A percentile compares a stretch with the other conserved stretches of the same genome.
phyloP scores from a whole-genome alignment of 208 protist genomes.

The Leishmania guyanensis region DNA sequence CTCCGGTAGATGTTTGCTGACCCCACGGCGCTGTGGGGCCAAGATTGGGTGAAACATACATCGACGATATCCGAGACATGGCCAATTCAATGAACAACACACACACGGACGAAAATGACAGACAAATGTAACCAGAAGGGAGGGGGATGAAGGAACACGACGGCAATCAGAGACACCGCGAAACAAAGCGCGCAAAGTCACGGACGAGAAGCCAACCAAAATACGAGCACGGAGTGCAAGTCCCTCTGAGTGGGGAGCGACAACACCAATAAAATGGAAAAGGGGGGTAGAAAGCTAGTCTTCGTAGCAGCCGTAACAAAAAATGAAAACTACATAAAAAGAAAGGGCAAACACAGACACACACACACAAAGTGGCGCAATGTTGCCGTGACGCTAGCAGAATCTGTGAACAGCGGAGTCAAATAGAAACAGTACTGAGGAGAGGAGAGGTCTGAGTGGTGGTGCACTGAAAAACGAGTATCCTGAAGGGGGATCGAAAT shows the following conservation, averaged over 20 bases:
- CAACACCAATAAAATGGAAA: background rate
- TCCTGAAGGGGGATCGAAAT: background rate
- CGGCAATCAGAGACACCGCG: background rate
- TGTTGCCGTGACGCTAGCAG: background rate
- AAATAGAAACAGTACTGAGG: background rate
- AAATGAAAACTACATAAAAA: background rate
- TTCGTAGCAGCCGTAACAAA: background rate
- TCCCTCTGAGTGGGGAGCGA: background rate
- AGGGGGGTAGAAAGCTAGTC: background rate
- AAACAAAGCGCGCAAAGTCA: background rate
- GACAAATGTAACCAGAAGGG: background rate
- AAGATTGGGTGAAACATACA: conserved; percentile 67
- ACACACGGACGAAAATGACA: background rate
- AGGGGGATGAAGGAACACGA: background rate
- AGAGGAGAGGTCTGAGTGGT: background rate
- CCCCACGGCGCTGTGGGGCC: conserved; percentile 62
- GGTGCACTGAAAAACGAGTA: background rate
- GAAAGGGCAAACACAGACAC: too few relatives aligned
- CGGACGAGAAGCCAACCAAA: background rate
- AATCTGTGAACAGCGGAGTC: background rate
- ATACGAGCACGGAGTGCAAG: background rate
- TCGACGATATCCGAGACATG: conserved; percentile 39
- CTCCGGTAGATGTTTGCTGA: conserved; percentile 62
- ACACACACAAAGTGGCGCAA: background rate
- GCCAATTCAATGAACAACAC: background rate